A percentile compares a stretch with the other conserved stretches of the same genome.
Evolutionary conservation across 2,329 filamentous ascomycete genomes (phyloP).

Genomic region (Talaromyces sp.): DNA sequence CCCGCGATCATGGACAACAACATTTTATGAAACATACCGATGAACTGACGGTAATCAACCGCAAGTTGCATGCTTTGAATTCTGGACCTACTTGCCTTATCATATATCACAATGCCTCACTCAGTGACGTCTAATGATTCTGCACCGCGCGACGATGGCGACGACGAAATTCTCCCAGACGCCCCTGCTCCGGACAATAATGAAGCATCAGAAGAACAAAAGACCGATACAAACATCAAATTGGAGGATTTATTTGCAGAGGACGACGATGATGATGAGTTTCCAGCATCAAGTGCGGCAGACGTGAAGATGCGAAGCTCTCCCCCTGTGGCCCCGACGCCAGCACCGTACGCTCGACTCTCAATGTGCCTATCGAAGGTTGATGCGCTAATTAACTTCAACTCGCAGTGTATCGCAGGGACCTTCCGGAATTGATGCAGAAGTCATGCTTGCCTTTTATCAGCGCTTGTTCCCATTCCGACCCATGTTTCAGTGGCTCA

Average conservation of each 20-base stretch:
- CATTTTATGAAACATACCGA: neutral
- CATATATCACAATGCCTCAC: constrained; percentile 34
- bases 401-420: constrained; percentile 19
- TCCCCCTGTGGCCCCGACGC: constrained; percentile 33
- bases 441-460: constrained; percentile 90
- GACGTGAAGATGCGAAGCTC: constrained; percentile 42
- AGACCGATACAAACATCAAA: constrained; percentile 31
- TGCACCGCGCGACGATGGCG: constrained; percentile 32
- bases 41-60: neutral
- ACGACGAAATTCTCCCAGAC: constrained; percentile 44
- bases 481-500: constrained; percentile 95
- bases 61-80: neutral
- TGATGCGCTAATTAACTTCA: constrained; percentile 6
- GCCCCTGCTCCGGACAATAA: constrained; percentile 23
- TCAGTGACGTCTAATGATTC: constrained; percentile 38
- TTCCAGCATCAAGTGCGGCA: constrained; percentile 52
- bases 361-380: neutral
- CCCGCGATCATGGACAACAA: constrained; percentile 12
- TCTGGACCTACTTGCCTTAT: neutral
- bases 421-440: constrained; percentile 62
- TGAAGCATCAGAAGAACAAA: constrained; percentile 18
- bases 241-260: constrained; percentile 61
- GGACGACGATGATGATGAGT: constrained; percentile 54
- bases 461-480: constrained; percentile 93
- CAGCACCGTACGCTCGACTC: constrained; percentile 32